Conservation (phyloP, 192 early-diverging fungal species). For the Coemansia sp. region DNA sequence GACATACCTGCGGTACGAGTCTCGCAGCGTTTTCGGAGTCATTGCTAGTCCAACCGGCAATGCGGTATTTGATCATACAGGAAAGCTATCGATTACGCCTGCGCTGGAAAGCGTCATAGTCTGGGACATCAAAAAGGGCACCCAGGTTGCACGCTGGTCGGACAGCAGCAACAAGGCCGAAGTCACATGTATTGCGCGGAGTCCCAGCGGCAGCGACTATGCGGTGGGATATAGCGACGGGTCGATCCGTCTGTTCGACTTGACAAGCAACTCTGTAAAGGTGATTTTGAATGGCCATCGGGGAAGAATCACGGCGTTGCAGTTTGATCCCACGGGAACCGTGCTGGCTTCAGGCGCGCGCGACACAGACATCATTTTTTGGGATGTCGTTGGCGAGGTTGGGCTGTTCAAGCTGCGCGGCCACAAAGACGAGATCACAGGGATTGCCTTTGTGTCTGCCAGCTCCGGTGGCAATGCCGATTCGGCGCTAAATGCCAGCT, state of each 20-base stretch:
- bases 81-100: constrained; percentile 75
- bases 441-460: constrained; percentile 37
- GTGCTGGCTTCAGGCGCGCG: constrained; percentile 86
- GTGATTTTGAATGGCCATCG: constrained; percentile 92
- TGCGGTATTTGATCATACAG: constrained; percentile 68
- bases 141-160: constrained; percentile 71
- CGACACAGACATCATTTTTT: constrained; percentile 94
- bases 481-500: constrained; percentile 53
- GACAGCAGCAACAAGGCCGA: constrained; percentile 82
- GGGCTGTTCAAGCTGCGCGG: constrained; percentile 88
- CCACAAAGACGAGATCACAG: constrained; percentile 94
- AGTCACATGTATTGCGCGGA: constrained; percentile 79
- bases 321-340: constrained; percentile 79
- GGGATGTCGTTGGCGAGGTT: constrained; percentile 91
- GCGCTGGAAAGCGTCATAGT: constrained; percentile 80
- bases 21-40: constrained; percentile 79
- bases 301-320: constrained; percentile 78
- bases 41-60: constrained; percentile 72
- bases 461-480: constrained; percentile 12
- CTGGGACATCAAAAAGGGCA: constrained; percentile 88
- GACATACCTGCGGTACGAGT: constrained; percentile 82
- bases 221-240: constrained; percentile 96
- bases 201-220: constrained; percentile 67
- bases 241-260: constrained; percentile 87
- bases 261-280: constrained; percentile 55